Evolutionary conservation across 164 flowering plant species (phyloP).

Genomic region (Aristolochia contorta): DNA sequence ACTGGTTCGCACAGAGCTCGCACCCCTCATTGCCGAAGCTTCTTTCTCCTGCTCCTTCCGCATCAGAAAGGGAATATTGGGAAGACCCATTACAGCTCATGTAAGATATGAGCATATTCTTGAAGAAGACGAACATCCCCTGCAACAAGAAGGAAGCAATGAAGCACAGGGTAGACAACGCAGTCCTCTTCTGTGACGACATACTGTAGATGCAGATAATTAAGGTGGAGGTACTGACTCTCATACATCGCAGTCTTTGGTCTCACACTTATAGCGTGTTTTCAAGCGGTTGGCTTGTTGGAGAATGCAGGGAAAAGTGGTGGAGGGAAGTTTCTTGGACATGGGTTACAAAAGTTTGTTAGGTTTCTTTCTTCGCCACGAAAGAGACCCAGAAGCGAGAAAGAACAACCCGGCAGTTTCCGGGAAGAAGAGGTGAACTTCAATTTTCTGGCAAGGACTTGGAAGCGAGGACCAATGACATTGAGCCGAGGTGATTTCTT

Average conservation of each 20-base stretch:
- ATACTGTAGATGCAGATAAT: background rate
- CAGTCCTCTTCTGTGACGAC: background rate
- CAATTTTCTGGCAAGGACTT: too few species aligned
- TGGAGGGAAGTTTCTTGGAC: background rate
- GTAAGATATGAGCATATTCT: background rate
- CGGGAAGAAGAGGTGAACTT: too few species aligned
- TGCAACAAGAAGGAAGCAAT: background rate
- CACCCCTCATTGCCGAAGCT: background rate
- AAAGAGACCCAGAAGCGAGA: too few species aligned
- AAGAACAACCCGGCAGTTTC: too few species aligned
- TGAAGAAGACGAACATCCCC: background rate
- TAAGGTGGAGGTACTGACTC: background rate
- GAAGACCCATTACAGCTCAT: background rate
- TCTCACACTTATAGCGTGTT: too few species aligned
- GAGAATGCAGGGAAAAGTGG: background rate
- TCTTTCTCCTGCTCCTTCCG: background rate
- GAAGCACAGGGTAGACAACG: background rate
- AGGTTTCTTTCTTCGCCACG: too few species aligned
- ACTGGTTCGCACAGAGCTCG: background rate
- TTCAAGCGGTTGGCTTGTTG: background rate
- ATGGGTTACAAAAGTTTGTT: background rate
- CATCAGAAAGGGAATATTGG: background rate
- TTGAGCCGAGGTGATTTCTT: too few species aligned
- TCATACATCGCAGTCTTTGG: background rate
- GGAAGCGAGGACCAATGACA: too few species aligned